phyloP scores from a whole-genome alignment of 805 yeast species.

The Scheffersomyces coipomensis region DNA sequence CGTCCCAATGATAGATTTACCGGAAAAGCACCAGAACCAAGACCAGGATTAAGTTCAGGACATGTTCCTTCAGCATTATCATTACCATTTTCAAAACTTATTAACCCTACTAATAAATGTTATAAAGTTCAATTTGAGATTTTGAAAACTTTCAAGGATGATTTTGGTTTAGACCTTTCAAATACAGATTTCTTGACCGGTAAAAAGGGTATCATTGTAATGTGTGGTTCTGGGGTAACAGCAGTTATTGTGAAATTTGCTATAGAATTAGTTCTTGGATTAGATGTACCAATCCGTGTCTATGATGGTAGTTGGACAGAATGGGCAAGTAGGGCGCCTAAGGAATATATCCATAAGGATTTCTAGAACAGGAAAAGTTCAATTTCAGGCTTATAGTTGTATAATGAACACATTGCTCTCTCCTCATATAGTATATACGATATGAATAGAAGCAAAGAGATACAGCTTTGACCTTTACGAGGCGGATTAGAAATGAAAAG shows the following conservation, averaged over 20 bases:
- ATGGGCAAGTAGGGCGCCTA: conserved; percentile 76
- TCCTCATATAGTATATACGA: too few species aligned
- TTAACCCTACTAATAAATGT: conserved; percentile 42
- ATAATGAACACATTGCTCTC: too few species aligned
- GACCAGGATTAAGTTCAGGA: conserved; percentile 85
- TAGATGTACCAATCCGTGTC: conserved; percentile 36
- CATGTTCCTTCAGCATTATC: conserved; percentile 82
- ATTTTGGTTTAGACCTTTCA: conserved; percentile 30
- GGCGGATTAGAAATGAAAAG: too few species aligned
- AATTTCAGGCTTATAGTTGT: too few species aligned
- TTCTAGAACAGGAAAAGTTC: too few species aligned
- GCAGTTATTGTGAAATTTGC: conserved; percentile 87
- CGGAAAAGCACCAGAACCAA: conserved; percentile 83
- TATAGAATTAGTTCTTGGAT: conserved; percentile 34
- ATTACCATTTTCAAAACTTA: conserved; percentile 68
- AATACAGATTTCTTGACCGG: conserved; percentile 23
- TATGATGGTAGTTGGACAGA: conserved; percentile 88
- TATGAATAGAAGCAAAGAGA: too few species aligned
- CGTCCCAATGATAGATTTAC: conserved; percentile 72
- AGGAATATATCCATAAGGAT: conserved; percentile 47
- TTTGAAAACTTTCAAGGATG: conserved; percentile 38
- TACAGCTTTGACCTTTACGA: too few species aligned
- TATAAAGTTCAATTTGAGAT: conserved; percentile 52
- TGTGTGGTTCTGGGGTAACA: conserved; percentile 97
- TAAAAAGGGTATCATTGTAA: conserved; percentile 68